Evolutionary conservation across 2,329 filamentous ascomycete species (phyloP).

Genomic region (Penicillium sp.): DNA sequence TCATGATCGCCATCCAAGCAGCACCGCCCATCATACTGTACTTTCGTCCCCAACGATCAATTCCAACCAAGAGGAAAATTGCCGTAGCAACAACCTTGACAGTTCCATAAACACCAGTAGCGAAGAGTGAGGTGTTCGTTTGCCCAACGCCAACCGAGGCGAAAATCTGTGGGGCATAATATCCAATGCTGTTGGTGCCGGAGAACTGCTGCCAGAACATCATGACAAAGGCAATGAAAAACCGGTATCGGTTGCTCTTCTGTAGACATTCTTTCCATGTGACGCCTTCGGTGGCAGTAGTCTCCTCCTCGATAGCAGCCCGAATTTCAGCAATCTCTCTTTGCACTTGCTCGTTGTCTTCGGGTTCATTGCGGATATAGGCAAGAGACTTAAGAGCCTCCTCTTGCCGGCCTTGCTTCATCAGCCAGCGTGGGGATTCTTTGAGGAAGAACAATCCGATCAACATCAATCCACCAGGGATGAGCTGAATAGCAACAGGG

Average conservation of each 20-base stretch:
- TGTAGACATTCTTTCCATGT: constrained; percentile 47
- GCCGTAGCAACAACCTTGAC: constrained; percentile 44
- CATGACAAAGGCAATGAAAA: constrained; percentile 40
- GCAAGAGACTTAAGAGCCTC: constrained; percentile 47
- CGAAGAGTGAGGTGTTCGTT: constrained; percentile 40
- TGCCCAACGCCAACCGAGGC: constrained; percentile 39
- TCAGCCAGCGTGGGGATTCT: constrained; percentile 59
- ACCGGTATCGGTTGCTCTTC: constrained; percentile 43
- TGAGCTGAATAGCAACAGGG: constrained; percentile 57
- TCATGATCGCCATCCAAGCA: constrained; percentile 41
- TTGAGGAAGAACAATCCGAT: constrained; percentile 56
- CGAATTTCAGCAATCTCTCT: constrained; percentile 45
- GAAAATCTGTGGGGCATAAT: constrained; percentile 46
- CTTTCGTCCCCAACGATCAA: constrained; percentile 44
- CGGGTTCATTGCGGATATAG: constrained; percentile 41
- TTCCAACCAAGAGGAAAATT: constrained; percentile 42
- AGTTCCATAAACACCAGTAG: constrained; percentile 44
- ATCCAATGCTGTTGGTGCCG: constrained; percentile 45
- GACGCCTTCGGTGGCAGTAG: constrained; percentile 44
- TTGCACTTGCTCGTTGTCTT: constrained; percentile 30
- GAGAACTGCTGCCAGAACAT: constrained; percentile 50
- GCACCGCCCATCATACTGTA: constrained; percentile 40
- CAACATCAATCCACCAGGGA: constrained; percentile 57
- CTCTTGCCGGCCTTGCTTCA: constrained; percentile 54
- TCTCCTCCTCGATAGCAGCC: constrained; percentile 48